Base-by-base conservation (phyloP, 139 green algal genomes). In the Coccomyxa sp. region DNA sequence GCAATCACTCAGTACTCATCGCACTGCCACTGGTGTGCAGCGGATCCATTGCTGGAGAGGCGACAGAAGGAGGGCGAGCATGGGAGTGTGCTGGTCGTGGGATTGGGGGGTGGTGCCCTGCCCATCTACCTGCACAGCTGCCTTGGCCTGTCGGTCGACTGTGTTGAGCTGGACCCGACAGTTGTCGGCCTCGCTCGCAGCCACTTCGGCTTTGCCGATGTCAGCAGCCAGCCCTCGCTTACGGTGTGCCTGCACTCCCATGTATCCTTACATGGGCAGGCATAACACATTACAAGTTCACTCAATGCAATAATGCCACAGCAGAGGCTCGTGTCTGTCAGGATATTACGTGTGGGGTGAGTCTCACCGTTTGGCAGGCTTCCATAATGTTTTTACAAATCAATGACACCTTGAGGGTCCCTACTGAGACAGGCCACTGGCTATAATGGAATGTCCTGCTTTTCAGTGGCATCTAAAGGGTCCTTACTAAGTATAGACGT, bases 51-150 rank as follows among this genome's bases (percentile, higher is more conserved):
- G 38, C 38, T 51, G 38, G 38, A 51, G 38, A 51, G 38, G 38
- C 38, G 38, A 7, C 38, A 51, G 38, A 51, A 51, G 38, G 3
- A 51, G 38, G 38, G 38, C 38, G 7, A 51, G 38, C 27, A 31
- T 25, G 31, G 76, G 15, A 27, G 14, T 10, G 82, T 76, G 0
- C 58, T 89, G 57, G 78, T 92, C 17, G 75, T 94, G 31, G 91
- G 91, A 60, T 77, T 93, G 18, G 91, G 91, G 17, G 91, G 91
- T 28, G 91, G 91, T 16, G 85, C 58, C 1, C 86, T 94, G 77
- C 88, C 90, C 10, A 87, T 90, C 68, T 93, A 90, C 80, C 82
- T 93, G 57, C 60, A 79, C 15, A 67, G n/a, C 25, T 51, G 85
- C 66, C 76, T 90, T 21, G 28, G 84, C 23, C 75, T 90, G 68